Conservation (phyloP, 1,139 yeast species). For the Taphrina betulina region DNA sequence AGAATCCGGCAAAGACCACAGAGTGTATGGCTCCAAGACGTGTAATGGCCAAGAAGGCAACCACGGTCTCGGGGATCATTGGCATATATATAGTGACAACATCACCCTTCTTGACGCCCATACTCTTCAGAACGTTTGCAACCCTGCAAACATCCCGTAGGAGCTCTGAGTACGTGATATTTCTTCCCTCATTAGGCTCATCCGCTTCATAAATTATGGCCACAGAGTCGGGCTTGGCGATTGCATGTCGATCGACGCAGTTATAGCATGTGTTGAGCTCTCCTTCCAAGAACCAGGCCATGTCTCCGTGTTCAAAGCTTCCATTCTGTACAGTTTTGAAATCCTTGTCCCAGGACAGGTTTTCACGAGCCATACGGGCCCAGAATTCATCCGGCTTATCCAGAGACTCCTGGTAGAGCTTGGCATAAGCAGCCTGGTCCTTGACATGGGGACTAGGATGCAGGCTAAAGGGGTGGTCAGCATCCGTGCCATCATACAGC, state of each 20-base stretch:
- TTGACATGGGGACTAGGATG: slow-evolving; percentile 48
- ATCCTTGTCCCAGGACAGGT: slow-evolving; percentile 80
- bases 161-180: slow-evolving; percentile 80
- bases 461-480: slow-evolving; percentile 48
- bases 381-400: slow-evolving; percentile 80
- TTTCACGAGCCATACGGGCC: slow-evolving; percentile 75
- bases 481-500: slow-evolving; percentile 44
- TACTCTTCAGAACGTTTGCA: slow-evolving; percentile 78
- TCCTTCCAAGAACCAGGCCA: slow-evolving; percentile 93
- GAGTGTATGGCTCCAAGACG: slow-evolving; percentile 97
- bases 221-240: slow-evolving; percentile 71
- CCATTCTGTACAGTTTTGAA: slow-evolving; percentile 71
- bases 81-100: slow-evolving; percentile 96
- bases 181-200: slow-evolving; percentile 68
- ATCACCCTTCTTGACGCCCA: slow-evolving; percentile 93
- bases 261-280: slow-evolving; percentile 90
- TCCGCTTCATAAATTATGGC: slow-evolving; percentile 96
- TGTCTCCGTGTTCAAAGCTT: slow-evolving; percentile 71
- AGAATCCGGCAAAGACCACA: slow-evolving; percentile 94
- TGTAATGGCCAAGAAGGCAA: slow-evolving; percentile 91
- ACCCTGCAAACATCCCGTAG: slow-evolving; percentile 82
- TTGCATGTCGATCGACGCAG: slow-evolving; percentile 96
- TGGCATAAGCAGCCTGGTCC: slow-evolving; percentile 65
- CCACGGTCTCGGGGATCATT: slow-evolving; percentile 93
- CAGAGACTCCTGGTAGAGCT: slow-evolving; percentile 74